Evolutionary conservation across 2,329 filamentous ascomycete genomes (phyloP), one percentile per base, ranked within the genome.

Genomic region (Colletotrichum sp.): DNA sequence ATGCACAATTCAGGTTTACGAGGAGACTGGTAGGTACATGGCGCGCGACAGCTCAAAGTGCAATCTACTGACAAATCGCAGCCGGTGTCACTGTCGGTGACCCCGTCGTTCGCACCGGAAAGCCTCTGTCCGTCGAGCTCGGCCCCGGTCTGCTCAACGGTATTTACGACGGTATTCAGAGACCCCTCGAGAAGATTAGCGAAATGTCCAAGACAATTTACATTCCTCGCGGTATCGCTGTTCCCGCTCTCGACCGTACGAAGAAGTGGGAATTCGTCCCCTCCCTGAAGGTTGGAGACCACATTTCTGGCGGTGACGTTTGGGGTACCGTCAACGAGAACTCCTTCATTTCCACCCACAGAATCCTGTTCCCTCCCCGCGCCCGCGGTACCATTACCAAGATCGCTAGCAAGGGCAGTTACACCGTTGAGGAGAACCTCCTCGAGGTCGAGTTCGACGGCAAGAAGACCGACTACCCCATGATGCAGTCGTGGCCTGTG

Each of bases 401-500:
- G 83, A 97, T 98, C 82, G 92, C 96, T 43, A 89, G 93, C 80
- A 96, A 97, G 87, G 97, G 97, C 81, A 94, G 93, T 85, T 99
- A 98, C 87, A 98, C 95, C 5, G 96, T 99, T 39, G 95, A 94
- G 72, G 94, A 98, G 84, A 97, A 98, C 87, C 93, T 99, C 78
- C 89, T 99, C 82, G 96, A 98, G 86, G 91, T 98, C 78, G 97
- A 99, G 85, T 99, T 99, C 84, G 95, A 99, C 83, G 97, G 97
- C 83, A 95, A 96, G 88, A 98, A 96, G 91, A 94, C 94, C 73
- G 94, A 96, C 85, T 96, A 95, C 86, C 94, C 94, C 84, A 98
- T 99, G 97, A 98, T 98, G 96, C 97, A 99, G 88, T 93, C 93
- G 79, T 99, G 97, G 97, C 97, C 97, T 74, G 97, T 98, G 82